Base-by-base conservation (phyloP, 2,329 filamentous ascomycete genomes). In the Penicillium sp. region DNA sequence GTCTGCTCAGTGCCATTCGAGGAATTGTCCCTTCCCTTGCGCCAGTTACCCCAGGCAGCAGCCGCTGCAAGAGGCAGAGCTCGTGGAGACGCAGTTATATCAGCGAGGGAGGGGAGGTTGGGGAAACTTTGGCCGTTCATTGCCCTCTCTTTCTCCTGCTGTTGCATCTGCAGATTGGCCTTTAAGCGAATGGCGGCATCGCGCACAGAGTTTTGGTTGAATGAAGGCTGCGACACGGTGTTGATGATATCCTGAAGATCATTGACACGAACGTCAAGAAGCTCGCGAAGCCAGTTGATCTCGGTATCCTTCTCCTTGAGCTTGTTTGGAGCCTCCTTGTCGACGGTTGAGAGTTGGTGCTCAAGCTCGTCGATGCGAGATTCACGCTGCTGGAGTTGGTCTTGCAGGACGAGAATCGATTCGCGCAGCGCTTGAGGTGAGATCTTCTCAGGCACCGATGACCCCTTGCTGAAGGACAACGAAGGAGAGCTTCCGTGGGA, bases 31-130 rank as follows among this genome's bases (percentile, higher is more conserved):
- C 83, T 85, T 17, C 85, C 86, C 74, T 90, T 94, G 56, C 93
- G 89, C 94, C 94, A 97, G 76, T 90, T 97, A 51, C 92, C 93
- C 87, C 93, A 96, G n/a, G 93, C 94, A n/a, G 93, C 92, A n/a
- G 92, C 92, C 26, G 97, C 90, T 4, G 90, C 90, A 73, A 96
- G 90, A 6, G 91, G 92, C 17, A 96, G 71, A 7, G 79, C 90
- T 35, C 92, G 89, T 4, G 93, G 94, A 2, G 92, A 91, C 5
- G 90, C 88, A 11, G 91, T 90, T 66, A 93, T 88, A 67, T 87
- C 88, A 51, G 93, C 88, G 35, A 91, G 86, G 51, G 90, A 90
- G 1, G 92, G 90, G 47, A 97, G 86, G 46, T 91, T 91, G 5
- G 91, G 91, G 68, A 95, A 83, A 58, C 83, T 86, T 63, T 81